Percentiles rank a stretch among this genome's conserved stretches.
These are phyloP conservation scores for Globisporangium middletonii DNA, from an alignment of 352 stramenopile genomes.

Conservation along the genomic window DNA sequence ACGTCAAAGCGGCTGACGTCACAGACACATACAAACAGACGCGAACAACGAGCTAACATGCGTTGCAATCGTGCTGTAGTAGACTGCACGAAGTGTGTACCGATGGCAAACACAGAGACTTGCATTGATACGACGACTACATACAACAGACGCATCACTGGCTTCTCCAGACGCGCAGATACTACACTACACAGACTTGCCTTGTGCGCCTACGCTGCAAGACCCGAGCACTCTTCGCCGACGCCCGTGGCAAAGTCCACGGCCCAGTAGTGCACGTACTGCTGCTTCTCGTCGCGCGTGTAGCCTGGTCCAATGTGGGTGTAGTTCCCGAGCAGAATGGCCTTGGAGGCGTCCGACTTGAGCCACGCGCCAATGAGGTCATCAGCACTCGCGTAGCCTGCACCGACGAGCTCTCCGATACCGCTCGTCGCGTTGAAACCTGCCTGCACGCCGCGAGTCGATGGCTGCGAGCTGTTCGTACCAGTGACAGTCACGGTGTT, in stretches of 20 bases:
- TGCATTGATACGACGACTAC: too few relatives aligned
- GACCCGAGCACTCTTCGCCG: constrained; percentile 8
- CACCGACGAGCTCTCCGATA: constrained; percentile 23
- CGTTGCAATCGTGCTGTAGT: too few relatives aligned
- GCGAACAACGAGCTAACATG: too few relatives aligned
- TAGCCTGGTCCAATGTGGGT: constrained; percentile 25
- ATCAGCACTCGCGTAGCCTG: constrained; percentile 15
- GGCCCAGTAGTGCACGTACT: constrained; percentile 24
- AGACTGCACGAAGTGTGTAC: too few relatives aligned
- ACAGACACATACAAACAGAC: too few relatives aligned
- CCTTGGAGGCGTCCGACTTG: constrained; percentile 6
- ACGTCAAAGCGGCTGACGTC: too few relatives aligned
- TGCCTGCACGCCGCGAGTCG: constrained; percentile 14
- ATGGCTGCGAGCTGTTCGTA: constrained; percentile 14
- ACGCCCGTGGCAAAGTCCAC: constrained; percentile 16
- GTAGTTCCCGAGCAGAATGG: constrained; percentile 22
- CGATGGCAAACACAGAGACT: too few relatives aligned
- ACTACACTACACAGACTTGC: too few relatives aligned
- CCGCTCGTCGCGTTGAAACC: constrained; percentile 23
- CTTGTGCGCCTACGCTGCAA: constrained; percentile 3
- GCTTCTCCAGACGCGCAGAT: too few relatives aligned
- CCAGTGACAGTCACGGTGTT: constrained; percentile 16
- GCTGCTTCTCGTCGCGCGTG: constrained; percentile 16
- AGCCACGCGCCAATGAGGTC: constrained; percentile 22
- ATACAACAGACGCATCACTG: too few relatives aligned